These are phyloP conservation scores for Corchorus capsularis DNA, from an alignment of 345 rosid species.

Conservation along the genomic window DNA sequence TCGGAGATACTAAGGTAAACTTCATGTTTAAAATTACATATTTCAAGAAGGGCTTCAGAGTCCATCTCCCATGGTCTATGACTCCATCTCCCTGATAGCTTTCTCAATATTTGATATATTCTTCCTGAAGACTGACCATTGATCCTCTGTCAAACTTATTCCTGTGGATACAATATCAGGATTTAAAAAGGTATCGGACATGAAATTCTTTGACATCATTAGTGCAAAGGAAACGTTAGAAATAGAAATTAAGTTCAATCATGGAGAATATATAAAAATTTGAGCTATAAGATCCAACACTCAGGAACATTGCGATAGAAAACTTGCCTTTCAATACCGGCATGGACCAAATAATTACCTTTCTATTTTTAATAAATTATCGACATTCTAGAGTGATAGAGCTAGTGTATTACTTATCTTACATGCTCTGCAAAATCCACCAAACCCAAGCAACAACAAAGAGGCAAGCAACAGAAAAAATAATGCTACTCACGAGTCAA, in stretches of 20 bases:
- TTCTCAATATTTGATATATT: constrained; percentile 67
- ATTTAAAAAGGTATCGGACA: background rate
- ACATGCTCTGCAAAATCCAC: background rate
- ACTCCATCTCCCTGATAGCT: constrained; percentile 76
- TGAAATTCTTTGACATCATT: background rate
- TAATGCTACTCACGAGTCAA: background rate
- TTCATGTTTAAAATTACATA: background rate
- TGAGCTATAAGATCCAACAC: background rate
- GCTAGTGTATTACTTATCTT: background rate
- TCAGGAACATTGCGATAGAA: background rate
- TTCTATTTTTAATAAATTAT: background rate
- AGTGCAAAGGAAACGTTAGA: background rate
- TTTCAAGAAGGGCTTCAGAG: background rate
- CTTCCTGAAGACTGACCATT: constrained; percentile 67
- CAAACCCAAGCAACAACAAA: background rate
- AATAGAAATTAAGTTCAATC: background rate
- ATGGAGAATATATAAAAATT: too few species aligned
- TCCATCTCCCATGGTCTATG: constrained; percentile 24
- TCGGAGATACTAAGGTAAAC: background rate
- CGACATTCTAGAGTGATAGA: background rate
- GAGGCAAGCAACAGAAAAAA: background rate
- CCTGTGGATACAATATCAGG: constrained; percentile 44
- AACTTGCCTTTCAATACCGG: background rate
- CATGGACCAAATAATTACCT: background rate
- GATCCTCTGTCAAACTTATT: constrained; percentile 85